Base-by-base conservation (phyloP, 208 protist species). In the Leishmania tropica region DNA sequence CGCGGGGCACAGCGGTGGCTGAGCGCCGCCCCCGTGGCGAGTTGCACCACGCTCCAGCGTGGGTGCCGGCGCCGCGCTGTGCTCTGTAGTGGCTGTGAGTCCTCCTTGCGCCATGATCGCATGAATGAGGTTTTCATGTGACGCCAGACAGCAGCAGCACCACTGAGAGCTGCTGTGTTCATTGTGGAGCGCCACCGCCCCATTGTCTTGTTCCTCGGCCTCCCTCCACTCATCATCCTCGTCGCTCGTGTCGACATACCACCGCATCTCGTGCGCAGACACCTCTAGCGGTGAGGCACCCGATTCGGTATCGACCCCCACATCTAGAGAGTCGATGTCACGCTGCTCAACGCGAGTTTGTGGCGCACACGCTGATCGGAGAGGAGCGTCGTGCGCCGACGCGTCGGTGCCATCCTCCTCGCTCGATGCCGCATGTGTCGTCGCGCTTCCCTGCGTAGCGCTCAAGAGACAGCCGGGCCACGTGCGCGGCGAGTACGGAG, bases 231-330 rank as follows among this genome's bases (percentile, higher is more conserved):
- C 53, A n/a, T 77, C 58, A 6, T 87, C 83, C 17, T 87, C 79
- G 62, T 87, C 79, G 28, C 74, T 78, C 11, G 70, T 79, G 79
- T 83, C 83, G 0, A 78, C 68, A 45, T 42, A 67, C 79, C 80
- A 87, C 48, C 54, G 83, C 75, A 75, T 31, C 42, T 87, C 79
- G 6, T 31, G 70, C 37, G 45, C 24, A 45, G 45, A 54, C 24
- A 37, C 40, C 42, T 53, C 70, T 45, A 74, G 45, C 45, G 45
- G 28, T 8, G 24, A 21, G 40, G 70, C 70, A 53, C n/a, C 3
- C 28, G 70, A 3, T 21, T 74, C 45, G 45, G 70, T 35, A 74
- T 74, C 70, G 70, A 21, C 42, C 40, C 70, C 2, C 45, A 53
- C 70, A 74, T 74, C 70, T n/a, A 28, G 31, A 19, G 7, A 53